These are phyloP conservation scores for Carex myosuroides DNA, from an alignment of 176 grass and related monocot species.

Conservation along the genomic window DNA sequence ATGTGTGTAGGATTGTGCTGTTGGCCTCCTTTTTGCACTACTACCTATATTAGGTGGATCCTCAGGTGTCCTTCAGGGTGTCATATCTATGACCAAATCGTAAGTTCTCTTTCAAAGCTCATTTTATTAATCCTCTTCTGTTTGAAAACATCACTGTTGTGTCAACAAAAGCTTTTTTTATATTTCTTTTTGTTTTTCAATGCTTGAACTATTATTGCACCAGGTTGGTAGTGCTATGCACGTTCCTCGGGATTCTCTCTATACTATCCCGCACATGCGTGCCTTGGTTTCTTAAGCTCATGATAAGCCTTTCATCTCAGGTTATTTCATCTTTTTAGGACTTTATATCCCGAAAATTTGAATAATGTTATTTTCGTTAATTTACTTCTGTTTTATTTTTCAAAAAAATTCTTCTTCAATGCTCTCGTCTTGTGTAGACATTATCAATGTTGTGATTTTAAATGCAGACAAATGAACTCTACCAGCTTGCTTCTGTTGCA, in stretches of 20 bases:
- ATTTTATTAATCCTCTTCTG: not conserved
- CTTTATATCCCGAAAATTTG: not conserved
- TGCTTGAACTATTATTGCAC: slow-evolving; percentile 19
- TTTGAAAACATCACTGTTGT: not conserved
- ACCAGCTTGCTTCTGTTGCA: slow-evolving; percentile 91
- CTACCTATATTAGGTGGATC: slow-evolving; percentile 92
- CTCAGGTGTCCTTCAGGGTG: slow-evolving; percentile 86
- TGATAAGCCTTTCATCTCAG: slow-evolving; percentile 97
- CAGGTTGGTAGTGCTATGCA: slow-evolving; percentile 71
- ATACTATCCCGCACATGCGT: slow-evolving; percentile 72
- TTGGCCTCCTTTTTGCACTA: slow-evolving; percentile 96
- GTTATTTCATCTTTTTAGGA: slow-evolving; percentile 27
- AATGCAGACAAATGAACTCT: slow-evolving; percentile 94
- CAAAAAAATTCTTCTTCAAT: not conserved
- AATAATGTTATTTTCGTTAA: not conserved
- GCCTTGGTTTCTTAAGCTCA: slow-evolving; percentile 99
- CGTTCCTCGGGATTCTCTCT: slow-evolving; percentile 86
- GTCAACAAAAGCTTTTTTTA: slow-evolving; percentile 5
- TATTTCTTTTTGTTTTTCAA: not conserved
- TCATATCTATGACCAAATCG: slow-evolving; percentile 84
- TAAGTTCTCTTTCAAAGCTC: slow-evolving; percentile 29
- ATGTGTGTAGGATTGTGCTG: slow-evolving; percentile 77
- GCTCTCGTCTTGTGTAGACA: slow-evolving; percentile 12
- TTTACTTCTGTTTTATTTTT: not conserved
- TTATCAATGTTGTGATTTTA: slow-evolving; percentile 31